A percentile compares a stretch with the other conserved stretches of the same genome.
These are phyloP conservation scores for Emmonsiellopsis sp. DNA, from an alignment of 2,329 filamentous ascomycete species.

Conservation along the genomic window DNA sequence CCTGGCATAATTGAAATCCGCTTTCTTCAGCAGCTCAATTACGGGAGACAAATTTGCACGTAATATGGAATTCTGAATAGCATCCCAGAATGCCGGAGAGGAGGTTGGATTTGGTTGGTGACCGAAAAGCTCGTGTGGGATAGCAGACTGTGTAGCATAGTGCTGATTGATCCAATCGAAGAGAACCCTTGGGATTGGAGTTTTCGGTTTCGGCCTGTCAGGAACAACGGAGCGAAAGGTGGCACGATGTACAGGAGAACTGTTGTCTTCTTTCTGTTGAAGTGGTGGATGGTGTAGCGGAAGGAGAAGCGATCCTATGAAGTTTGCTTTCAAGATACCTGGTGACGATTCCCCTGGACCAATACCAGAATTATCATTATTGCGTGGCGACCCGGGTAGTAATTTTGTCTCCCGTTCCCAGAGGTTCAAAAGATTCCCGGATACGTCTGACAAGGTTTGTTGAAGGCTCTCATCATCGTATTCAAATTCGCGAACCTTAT, in stretches of 20 bases:
- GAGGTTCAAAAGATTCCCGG: constrained; percentile 24
- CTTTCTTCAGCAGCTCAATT: constrained; percentile 59
- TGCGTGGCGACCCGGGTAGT: constrained; percentile 33
- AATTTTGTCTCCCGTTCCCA: constrained; percentile 24
- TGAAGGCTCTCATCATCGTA: constrained; percentile 24
- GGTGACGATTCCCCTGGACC: constrained; percentile 55
- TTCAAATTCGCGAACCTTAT: constrained; percentile 27
- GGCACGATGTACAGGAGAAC: constrained; percentile 16
- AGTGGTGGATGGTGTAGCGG: constrained; percentile 63
- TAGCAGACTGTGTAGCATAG: constrained; percentile 62
- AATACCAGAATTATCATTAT: constrained; percentile 47
- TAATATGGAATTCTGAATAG: constrained; percentile 62
- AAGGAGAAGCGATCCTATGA: constrained; percentile 67
- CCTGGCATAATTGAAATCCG: constrained; percentile 69
- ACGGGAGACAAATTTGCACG: constrained; percentile 64
- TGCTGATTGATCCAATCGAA: constrained; percentile 73
- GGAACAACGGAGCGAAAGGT: constrained; percentile 22
- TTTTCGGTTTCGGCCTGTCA: constrained; percentile 18
- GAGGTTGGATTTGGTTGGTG: constrained; percentile 64
- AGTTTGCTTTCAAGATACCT: constrained; percentile 66
- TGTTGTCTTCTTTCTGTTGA: constrained; percentile 14
- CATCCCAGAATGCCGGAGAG: constrained; percentile 76
- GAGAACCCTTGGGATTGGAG: constrained; percentile 62
- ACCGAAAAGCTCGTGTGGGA: constrained; percentile 56
- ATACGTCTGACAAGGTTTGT: constrained; percentile 24